These are phyloP conservation scores for Mrakia blollopis DNA, from an alignment of 768 basidiomycete species.

Conservation along the genomic window DNA sequence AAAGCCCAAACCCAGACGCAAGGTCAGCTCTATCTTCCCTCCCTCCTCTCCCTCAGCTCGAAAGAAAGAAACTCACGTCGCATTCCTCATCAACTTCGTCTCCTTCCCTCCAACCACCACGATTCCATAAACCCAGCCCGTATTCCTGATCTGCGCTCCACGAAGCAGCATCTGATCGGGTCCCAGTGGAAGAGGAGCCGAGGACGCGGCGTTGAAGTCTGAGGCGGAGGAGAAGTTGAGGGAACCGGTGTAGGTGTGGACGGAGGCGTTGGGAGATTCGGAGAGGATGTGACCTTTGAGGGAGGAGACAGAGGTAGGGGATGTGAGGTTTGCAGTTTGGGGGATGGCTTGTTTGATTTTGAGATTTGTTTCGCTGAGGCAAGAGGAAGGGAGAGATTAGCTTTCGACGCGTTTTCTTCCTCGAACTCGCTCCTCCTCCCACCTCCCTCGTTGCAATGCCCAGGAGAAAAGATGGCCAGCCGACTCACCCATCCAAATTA, in stretches of 20 bases:
- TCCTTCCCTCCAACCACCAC: slow-evolving; percentile 95
- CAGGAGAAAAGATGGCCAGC: neutral
- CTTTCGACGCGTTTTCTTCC: neutral
- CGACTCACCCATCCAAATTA: slow-evolving; percentile 85
- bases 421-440: neutral
- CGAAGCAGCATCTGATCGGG: slow-evolving; percentile 91
- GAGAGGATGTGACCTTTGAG: slow-evolving; percentile 81
- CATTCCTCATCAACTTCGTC: slow-evolving; percentile 96
- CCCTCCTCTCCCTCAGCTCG: neutral
- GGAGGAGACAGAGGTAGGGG: slow-evolving; percentile 65
- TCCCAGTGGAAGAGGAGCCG: slow-evolving; percentile 76
- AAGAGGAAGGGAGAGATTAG: neutral
- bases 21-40: too few relatives aligned
- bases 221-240: slow-evolving; percentile 54
- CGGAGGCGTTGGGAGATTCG: slow-evolving; percentile 94
- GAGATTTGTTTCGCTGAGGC: slow-evolving; percentile 84
- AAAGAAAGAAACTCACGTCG: slow-evolving; percentile 62
- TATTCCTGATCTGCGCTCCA: slow-evolving; percentile 93
- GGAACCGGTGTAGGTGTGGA: slow-evolving; percentile 82
- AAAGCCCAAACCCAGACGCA: neutral
- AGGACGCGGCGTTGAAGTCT: slow-evolving; percentile 52
- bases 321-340: slow-evolving; percentile 69
- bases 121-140: slow-evolving; percentile 91
- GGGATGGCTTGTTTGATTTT: slow-evolving; percentile 96
- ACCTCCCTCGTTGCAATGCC: too few relatives aligned